Base-by-base conservation (phyloP, 208 protist genomes). In the Zelonia costaricensis region DNA sequence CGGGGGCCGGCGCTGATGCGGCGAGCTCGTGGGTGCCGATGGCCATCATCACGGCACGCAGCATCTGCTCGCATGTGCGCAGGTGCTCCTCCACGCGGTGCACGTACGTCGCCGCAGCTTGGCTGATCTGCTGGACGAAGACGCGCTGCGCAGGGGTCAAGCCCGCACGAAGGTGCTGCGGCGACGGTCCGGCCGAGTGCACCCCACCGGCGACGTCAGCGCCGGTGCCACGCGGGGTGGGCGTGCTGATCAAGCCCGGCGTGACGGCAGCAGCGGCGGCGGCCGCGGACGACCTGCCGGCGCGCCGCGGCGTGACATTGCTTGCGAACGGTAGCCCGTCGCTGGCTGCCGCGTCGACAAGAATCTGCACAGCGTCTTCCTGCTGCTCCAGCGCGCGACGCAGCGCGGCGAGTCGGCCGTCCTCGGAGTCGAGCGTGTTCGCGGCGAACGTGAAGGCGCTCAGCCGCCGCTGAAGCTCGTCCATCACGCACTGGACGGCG, bases 81-180 rank as follows among this genome's bases (percentile, higher is more conserved):
- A 77, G 42, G 66, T 89, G 85, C 1, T 86, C 72, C 46, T 74
- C 60, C 3, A 84, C 39, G 3, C 80, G 77, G 35, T 84, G 72
- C 13, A 62, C 56, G 51, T 79, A 80, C 9, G 82, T 92, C 27
- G 47, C 39, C 36, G 67, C 76, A 20, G 56, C 57, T 10, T 74
- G 76, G 38, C 42, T 22, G 20, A 83, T 69, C 28, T 83, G 72
- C 62, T 84, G 66, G 25, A 79, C 52, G 35, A 69, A 27, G 27
- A 62, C 42, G 30, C 53, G 67, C 62, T 77, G 61, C 6, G 55
- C 52, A 16, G 67, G 15, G 7, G 66, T 61, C 38, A 43, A 15
- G 6, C 12, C 36, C 5, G 23, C 18, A 18, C 33, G 52, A 43
- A 53, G 55, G 12, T 9, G 30, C 47, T 56, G 55, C 52, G 18